These are phyloP conservation scores for Corymbia maculata DNA, from an alignment of 345 rosid genomes.

Conservation along the genomic window DNA sequence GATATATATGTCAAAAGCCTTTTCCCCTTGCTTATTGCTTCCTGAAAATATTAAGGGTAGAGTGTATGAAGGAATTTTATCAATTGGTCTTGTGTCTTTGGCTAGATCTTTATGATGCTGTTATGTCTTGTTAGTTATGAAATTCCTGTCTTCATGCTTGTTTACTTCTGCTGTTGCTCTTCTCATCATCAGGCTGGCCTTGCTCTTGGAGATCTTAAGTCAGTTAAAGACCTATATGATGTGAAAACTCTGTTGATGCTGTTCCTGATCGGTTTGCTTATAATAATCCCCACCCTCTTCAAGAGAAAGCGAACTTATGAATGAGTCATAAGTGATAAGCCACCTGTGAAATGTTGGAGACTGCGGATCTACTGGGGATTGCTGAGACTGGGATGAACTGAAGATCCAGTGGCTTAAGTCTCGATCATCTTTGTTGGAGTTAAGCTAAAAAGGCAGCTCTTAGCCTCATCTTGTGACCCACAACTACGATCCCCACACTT, in stretches of 20 bases:
- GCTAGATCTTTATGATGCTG: background rate
- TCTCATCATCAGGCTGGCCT: constrained; percentile 34
- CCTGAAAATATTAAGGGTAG: background rate
- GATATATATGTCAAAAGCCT: background rate
- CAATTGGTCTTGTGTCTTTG: background rate
- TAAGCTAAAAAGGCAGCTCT: background rate
- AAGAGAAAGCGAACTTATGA: constrained; percentile 33
- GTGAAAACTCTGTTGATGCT: constrained; percentile 19
- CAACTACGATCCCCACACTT: background rate
- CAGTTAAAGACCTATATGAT: constrained; percentile 42
- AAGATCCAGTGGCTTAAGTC: background rate
- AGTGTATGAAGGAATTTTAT: background rate
- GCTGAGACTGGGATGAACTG: background rate
- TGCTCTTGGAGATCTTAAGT: constrained; percentile 43
- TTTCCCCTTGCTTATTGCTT: background rate
- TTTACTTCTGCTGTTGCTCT: background rate
- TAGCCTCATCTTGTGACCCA: background rate
- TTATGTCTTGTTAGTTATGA: background rate
- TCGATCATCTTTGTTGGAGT: background rate
- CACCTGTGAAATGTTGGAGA: background rate
- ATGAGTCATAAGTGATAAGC: constrained; percentile 1
- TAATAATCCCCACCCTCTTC: constrained; percentile 29
- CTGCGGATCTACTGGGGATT: background rate
- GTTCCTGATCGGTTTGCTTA: constrained; percentile 6
- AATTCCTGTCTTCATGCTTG: background rate